phyloP scores from a whole-genome alignment of 1,284 basidiomycete genomes.

The Vanrija sp. region DNA sequence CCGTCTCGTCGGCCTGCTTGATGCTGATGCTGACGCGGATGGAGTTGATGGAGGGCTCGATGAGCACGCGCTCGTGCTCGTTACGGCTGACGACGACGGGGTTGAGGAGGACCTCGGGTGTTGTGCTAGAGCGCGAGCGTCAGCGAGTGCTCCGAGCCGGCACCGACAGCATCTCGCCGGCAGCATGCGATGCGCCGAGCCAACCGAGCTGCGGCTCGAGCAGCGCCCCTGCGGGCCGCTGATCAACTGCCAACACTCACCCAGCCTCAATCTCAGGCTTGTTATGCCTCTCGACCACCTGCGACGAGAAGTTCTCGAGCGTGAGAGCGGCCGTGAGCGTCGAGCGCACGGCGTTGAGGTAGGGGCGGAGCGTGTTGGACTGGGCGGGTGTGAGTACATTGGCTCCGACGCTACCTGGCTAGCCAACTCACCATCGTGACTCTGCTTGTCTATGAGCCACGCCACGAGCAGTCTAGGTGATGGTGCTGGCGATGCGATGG shows the following conservation, averaged over 20 bases:
- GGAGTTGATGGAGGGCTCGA: slow-evolving; percentile 96
- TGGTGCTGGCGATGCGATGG: neutral
- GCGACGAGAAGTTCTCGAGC: slow-evolving; percentile 94
- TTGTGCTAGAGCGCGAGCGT: slow-evolving; percentile 57
- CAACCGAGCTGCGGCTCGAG: neutral
- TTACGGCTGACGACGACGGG: slow-evolving; percentile 92
- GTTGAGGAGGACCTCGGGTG: slow-evolving; percentile 89
- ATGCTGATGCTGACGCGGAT: slow-evolving; percentile 95
- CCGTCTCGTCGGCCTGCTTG: slow-evolving; percentile 99
- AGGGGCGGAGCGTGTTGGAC: slow-evolving; percentile 77
- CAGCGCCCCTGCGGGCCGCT: neutral
- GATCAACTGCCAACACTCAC: slow-evolving; percentile 53
- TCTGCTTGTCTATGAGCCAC: too few relatives aligned
- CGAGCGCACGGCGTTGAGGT: slow-evolving; percentile 90
- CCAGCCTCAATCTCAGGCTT: slow-evolving; percentile 86
- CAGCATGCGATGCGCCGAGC: neutral
- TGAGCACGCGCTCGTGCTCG: slow-evolving; percentile 92
- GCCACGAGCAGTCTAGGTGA: too few relatives aligned
- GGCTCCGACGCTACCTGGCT: too few relatives aligned
- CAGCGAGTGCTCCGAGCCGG: neutral
- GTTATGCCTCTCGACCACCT: slow-evolving; percentile 95
- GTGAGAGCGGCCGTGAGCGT: slow-evolving; percentile 96
- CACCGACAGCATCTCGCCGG: neutral
- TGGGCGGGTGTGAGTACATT: slow-evolving; percentile 19
- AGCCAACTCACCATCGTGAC: too few relatives aligned